A percentile compares a stretch with the other conserved stretches of the same genome.
Conservation (phyloP, 2,329 filamentous ascomycete species). For the Claviceps quebecensis region DNA sequence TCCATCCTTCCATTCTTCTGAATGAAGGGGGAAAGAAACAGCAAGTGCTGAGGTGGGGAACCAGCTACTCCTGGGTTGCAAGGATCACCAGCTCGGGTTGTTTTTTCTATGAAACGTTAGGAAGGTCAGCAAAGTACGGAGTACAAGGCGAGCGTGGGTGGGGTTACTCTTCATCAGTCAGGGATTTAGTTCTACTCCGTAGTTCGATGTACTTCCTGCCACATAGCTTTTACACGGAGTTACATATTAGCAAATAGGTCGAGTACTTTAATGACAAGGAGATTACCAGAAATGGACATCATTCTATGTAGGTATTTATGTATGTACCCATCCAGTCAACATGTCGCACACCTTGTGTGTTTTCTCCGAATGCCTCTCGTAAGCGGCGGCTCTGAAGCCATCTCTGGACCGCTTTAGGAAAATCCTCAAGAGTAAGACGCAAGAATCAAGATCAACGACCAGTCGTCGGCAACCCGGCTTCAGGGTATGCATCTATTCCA, state of each 20-base stretch:
- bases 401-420: too few species aligned
- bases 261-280: background rate
- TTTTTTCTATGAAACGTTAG: background rate
- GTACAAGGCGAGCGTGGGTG: background rate
- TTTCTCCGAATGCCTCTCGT: too few species aligned
- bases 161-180: background rate
- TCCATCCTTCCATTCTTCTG: background rate
- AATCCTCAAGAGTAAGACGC: too few species aligned
- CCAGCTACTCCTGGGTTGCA: background rate
- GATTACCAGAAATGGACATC: background rate
- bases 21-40: background rate
- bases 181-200: background rate
- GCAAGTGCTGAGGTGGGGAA: background rate
- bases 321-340: too few species aligned
- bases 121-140: background rate
- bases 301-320: background rate
- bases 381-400: too few species aligned
- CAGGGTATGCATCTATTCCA: too few species aligned
- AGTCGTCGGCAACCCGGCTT: too few species aligned
- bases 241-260: background rate
- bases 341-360: background rate
- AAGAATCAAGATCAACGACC: too few species aligned
- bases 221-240: background rate
- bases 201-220: background rate
- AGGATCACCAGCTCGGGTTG: background rate